Evolutionary conservation across 257 asterid species (phyloP), one percentile per base, ranked within the genome.

Genomic region (Linaria vulgaris): DNA sequence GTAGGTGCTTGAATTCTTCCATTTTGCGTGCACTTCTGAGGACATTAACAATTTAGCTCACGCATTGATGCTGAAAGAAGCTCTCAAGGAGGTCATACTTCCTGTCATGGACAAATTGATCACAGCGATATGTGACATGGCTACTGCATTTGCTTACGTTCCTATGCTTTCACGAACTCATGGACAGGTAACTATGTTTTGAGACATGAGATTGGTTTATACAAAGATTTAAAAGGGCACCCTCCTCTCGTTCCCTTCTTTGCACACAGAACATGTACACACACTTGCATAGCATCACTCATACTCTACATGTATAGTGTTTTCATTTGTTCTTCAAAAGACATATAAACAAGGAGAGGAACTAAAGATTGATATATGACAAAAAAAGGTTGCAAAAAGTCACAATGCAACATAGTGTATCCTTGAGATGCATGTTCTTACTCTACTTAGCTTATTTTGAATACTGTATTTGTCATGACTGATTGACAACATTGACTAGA

Each of bases 151-250:
- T 79, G 82, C 85, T 65, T 66, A 72, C 27, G 17, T 76, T 63
- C 72, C 88, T 13, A 82, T 82, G 87, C 84, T 81, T 45, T 81
- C 84, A 50, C 85, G 84, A 54, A 82, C 88, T 56, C 88, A 82
- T 61, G 88, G 88, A 15, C 88, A 82, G 85, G 85, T 82, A 67
- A 64, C 31, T 52, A 17, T 16, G 16, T 57, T 55, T 19, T 38
- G 34, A 34, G 6, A 44, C 14, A 30, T 4, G 14, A 12, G n/a
- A 14, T 27, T 25, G 25, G 17, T 20, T 10, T 59, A 46, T 54
- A 49, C 54, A 11, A 34, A 34, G 10, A 34, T 34, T 3, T 34
- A 4, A 34, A 34, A 1, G 16, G 22, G 23, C n/a, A 57, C 23
- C 55, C 6, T 44, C 38, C 23, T 48, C 8, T 34, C 30, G 22